These are phyloP conservation scores for Lyophyllum atratum DNA, from an alignment of 768 basidiomycete species.

Conservation along the genomic window DNA sequence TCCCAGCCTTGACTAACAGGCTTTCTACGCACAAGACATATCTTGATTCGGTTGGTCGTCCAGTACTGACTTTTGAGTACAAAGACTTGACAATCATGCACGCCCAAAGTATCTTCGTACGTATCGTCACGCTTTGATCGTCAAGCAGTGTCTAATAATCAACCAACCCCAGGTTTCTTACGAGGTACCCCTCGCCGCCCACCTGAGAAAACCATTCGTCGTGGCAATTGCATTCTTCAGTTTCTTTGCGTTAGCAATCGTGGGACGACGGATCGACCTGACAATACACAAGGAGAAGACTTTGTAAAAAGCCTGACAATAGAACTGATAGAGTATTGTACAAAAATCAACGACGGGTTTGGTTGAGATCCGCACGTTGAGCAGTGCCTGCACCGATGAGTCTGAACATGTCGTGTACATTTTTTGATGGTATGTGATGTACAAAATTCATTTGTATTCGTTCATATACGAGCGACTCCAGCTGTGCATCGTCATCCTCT, in stretches of 20 bases:
- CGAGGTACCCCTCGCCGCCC: constrained; percentile 76
- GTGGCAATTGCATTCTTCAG: constrained; percentile 72
- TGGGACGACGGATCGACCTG: constrained; percentile 47
- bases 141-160: neutral
- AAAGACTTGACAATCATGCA: constrained; percentile 78
- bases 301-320: constrained; percentile 21
- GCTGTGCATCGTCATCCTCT: constrained; percentile 16
- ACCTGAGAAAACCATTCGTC: constrained; percentile 83
- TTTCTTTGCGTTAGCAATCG: constrained; percentile 56
- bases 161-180: constrained; percentile 71
- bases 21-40: constrained; percentile 80
- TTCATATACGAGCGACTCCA: constrained; percentile 16
- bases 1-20: constrained; percentile 64
- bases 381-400: too few relatives aligned
- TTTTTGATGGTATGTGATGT: too few relatives aligned
- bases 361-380: neutral
- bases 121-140: constrained; percentile 30
- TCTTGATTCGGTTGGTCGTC: constrained; percentile 90
- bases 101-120: constrained; percentile 77
- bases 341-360: neutral
- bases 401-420: too few relatives aligned
- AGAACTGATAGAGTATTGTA: constrained; percentile 11
- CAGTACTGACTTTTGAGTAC: constrained; percentile 74
- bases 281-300: constrained; percentile 48
- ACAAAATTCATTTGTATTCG: constrained; percentile 1